Evolutionary conservation across 2,329 filamentous ascomycete genomes (phyloP), one percentile per base, ranked within the genome.

Genomic region (Fusarium temperatum): DNA sequence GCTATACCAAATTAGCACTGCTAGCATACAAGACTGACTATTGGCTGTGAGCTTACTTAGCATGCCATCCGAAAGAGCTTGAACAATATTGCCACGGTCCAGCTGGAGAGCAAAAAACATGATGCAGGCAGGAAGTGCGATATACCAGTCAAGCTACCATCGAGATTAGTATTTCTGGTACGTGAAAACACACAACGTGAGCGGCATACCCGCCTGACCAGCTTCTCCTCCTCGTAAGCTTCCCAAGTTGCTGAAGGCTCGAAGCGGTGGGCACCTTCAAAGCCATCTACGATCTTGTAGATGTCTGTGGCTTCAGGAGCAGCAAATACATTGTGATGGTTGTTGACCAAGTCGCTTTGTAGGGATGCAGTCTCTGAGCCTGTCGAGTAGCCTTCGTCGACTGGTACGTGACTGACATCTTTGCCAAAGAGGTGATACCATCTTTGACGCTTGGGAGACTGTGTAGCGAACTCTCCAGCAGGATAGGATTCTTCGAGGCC

Each of bases 141-240:
- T 50, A 3, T 5, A 32, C 47, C 47, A 50, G 5, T 50, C 47
- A 50, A 50, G 47, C 47, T 50, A 50, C 15, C 7, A 10, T 32
- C 3, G 2, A 3, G 5, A 13, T 50, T 50, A 50, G 7, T 50
- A n/a, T 50, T 6, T 22, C 22, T n/a, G 8, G 12, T 32, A 2
- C 6, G 9, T n/a, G 10, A 18, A 5, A 13, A 18, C 4, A 10
- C 3, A 8, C 6, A 3, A n/a, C 22, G 3, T 18, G 8, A 18
- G 22, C 7, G 11, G n/a, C 47, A n/a, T 50, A 50, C 47, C 47
- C 28, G 15, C 17, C 47, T 50, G 4, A 50, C 28, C 15, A 50
- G 22, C 47, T 50, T 32, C 28, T 50, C 47, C 28, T 50, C 47
- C 11, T 50, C 47, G 7, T 50, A 22, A 15, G 47, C 8, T 18